These are phyloP conservation scores for Globisporangium sylvaticum DNA, from an alignment of 352 stramenopile genomes.

Conservation along the genomic window DNA sequence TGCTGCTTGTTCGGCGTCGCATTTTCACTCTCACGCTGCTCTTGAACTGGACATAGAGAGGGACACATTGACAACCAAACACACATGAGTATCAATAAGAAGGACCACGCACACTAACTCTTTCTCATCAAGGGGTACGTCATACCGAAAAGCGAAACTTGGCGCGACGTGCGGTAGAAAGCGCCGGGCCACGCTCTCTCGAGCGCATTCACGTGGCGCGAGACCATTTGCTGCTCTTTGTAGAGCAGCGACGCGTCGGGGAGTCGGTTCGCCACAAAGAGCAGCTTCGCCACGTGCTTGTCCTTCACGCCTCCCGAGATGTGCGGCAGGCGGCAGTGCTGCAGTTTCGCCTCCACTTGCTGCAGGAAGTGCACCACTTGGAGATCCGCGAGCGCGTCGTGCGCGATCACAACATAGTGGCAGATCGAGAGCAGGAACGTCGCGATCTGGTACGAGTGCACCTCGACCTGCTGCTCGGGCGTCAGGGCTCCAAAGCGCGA, in stretches of 20 bases:
- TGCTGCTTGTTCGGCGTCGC: conserved; percentile 8
- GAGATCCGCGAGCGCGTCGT: conserved; percentile 40
- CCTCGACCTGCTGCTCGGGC: conserved; percentile 63
- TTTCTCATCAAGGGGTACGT: not conserved
- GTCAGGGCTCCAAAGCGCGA: conserved; percentile 47
- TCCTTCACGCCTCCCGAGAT: conserved; percentile 47
- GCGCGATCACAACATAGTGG: conserved; percentile 72
- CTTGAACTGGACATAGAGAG: conserved; percentile 16
- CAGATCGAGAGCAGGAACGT: conserved; percentile 69
- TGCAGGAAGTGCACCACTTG: conserved; percentile 44
- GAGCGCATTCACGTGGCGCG: conserved; percentile 32
- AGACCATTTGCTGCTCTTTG: conserved; percentile 28
- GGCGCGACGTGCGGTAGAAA: conserved; percentile 15
- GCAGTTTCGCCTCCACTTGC: conserved; percentile 45
- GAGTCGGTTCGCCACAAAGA: conserved; percentile 61
- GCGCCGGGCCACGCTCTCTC: conserved; percentile 28
- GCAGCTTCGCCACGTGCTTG: conserved; percentile 48
- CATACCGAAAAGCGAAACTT: conserved; percentile 7
- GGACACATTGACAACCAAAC: not conserved
- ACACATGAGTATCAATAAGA: not conserved
- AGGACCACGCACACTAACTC: not conserved
- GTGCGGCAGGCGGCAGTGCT: conserved; percentile 52
- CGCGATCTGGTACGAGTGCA: conserved; percentile 55
- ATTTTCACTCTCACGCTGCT: conserved; percentile 14
- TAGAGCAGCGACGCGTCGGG: conserved; percentile 26